A percentile compares a stretch with the other conserved stretches of the same genome.
These are phyloP conservation scores for Teratosphaeria destructans DNA, from an alignment of 2,329 filamentous ascomycete species.

Conservation along the genomic window DNA sequence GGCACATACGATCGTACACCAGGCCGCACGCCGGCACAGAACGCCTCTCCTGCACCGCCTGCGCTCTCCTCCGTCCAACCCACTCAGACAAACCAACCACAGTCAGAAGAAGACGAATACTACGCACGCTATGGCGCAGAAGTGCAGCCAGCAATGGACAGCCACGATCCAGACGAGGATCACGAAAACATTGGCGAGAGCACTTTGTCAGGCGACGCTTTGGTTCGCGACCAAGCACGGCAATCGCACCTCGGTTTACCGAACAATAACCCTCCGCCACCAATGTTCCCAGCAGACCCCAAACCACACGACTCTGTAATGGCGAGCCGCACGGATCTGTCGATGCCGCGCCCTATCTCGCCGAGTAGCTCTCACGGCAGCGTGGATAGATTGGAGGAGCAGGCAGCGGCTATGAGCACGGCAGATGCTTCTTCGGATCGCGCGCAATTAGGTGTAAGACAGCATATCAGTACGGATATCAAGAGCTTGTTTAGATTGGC, in stretches of 20 bases:
- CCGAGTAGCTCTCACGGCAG: slow-evolving; percentile 28
- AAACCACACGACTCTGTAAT: not conserved
- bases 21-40: slow-evolving; percentile 50
- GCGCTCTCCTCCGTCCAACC: slow-evolving; percentile 5
- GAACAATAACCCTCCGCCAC: not conserved
- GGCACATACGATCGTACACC: slow-evolving; percentile 65
- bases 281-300: not conserved
- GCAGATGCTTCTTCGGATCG: slow-evolving; percentile 34
- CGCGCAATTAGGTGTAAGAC: slow-evolving; percentile 62
- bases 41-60: slow-evolving; percentile 52
- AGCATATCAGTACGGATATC: slow-evolving; percentile 67
- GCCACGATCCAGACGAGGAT: slow-evolving; percentile 69
- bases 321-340: slow-evolving; percentile 6
- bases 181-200: slow-evolving; percentile 36
- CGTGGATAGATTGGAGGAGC: slow-evolving; percentile 49
- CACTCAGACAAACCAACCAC: slow-evolving; percentile 20
- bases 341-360: slow-evolving; percentile 42
- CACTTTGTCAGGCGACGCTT: slow-evolving; percentile 44
- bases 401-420: slow-evolving; percentile 20
- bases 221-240: slow-evolving; percentile 18
- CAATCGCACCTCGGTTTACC: not conserved
- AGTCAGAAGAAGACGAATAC: slow-evolving; percentile 36
- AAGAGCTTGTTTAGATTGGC: slow-evolving; percentile 67
- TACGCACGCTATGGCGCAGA: slow-evolving; percentile 63
- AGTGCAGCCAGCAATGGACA: slow-evolving; percentile 72